A percentile compares a stretch with the other conserved stretches of the same genome.
phyloP scores from a whole-genome alignment of 2,329 filamentous ascomycete genomes.

The Nectriaceae sp. region DNA sequence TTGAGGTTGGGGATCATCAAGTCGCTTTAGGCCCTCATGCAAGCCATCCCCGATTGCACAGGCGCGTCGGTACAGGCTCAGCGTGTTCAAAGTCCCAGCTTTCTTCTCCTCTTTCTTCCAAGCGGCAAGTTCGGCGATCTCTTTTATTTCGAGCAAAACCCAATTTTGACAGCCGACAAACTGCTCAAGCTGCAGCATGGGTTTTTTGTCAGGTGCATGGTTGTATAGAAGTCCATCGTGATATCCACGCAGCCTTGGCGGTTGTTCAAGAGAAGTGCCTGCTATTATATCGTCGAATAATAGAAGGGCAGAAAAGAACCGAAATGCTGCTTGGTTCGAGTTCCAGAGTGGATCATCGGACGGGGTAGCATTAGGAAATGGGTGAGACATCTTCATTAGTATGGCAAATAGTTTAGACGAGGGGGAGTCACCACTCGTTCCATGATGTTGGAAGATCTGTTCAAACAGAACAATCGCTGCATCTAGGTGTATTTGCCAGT shows the following conservation, averaged over 20 bases:
- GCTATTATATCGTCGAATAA: conserved; percentile 53
- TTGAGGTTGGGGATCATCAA: background rate
- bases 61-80: background rate
- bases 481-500: background rate
- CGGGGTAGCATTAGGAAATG: conserved; percentile 30
- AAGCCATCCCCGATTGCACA: background rate
- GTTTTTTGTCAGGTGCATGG: background rate
- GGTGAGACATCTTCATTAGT: conserved; percentile 2
- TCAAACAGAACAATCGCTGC: background rate
- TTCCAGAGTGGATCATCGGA: conserved; percentile 18
- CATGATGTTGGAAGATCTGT: background rate
- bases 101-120: conserved; percentile 6
- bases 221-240: conserved; percentile 19
- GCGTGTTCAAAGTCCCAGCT: background rate
- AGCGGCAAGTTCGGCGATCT: background rate
- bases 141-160: background rate
- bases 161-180: conserved; percentile 14
- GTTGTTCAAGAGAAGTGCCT: conserved; percentile 23
- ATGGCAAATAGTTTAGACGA: background rate
- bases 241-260: background rate
- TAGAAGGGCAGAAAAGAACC: conserved; percentile 49
- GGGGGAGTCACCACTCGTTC: background rate
- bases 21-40: background rate
- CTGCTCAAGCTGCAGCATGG: background rate
- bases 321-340: conserved; percentile 47